Evolutionary conservation across 805 yeast species (phyloP).

Genomic region (Saturnispora quitensis): DNA sequence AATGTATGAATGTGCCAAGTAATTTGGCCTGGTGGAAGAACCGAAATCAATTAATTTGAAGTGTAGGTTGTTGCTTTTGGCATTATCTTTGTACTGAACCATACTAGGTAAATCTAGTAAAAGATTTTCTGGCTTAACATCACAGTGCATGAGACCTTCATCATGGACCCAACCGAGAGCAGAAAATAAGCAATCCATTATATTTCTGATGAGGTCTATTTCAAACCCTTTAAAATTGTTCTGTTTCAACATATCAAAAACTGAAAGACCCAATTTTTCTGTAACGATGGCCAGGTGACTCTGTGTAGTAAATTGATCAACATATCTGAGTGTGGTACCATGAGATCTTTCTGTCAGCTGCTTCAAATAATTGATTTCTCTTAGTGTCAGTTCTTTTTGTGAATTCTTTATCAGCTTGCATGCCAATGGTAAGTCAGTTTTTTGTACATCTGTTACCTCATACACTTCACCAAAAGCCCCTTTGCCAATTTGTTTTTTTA

Average conservation of each 20-base stretch:
- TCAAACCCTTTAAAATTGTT: slow-evolving; percentile 42
- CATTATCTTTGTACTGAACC: slow-evolving; percentile 5
- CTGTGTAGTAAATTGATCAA: slow-evolving; percentile 68
- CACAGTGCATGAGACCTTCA: slow-evolving; percentile 64
- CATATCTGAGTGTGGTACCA: slow-evolving; percentile 40
- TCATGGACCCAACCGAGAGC: slow-evolving; percentile 56
- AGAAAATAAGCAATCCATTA: slow-evolving; percentile 46
- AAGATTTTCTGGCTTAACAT: slow-evolving; percentile 78
- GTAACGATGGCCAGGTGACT: slow-evolving; percentile 78
- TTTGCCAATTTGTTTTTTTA: slow-evolving; percentile 42
- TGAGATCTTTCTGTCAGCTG: slow-evolving; percentile 28
- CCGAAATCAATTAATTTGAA: slow-evolving; percentile 83
- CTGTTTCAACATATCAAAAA: slow-evolving; percentile 50
- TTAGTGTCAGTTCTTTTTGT: slow-evolving; percentile 62
- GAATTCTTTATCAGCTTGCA: slow-evolving; percentile 68
- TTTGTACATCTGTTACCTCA: slow-evolving; percentile 50
- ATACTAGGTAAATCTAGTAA: slow-evolving; percentile 33
- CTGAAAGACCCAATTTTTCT: slow-evolving; percentile 58
- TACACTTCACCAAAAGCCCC: slow-evolving; percentile 82
- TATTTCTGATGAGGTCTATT: slow-evolving; percentile 30
- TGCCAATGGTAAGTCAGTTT: slow-evolving; percentile 51
- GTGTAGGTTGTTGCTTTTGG: slow-evolving; percentile 1
- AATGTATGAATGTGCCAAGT: slow-evolving; percentile 40
- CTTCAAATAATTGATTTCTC: slow-evolving; percentile 63
- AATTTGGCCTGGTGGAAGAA: slow-evolving; percentile 41